phyloP scores from a whole-genome alignment of 371 early-diverging fungal species.

The Mortierella sp. region DNA sequence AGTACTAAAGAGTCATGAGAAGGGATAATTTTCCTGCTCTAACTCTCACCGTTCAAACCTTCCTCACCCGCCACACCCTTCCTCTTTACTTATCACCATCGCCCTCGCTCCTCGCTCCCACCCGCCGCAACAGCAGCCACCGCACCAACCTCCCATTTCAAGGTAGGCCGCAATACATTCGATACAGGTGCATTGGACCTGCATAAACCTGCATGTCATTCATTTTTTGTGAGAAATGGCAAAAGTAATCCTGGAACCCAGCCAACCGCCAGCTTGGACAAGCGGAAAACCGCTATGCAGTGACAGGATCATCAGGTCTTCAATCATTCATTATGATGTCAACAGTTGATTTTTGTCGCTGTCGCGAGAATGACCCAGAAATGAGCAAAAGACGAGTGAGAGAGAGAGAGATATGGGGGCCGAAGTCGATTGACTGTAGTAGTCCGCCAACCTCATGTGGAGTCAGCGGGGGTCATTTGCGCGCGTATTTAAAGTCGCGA shows the following conservation, averaged over 20 bases:
- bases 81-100: not conserved
- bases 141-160: not conserved
- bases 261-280: not conserved
- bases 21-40: too few relatives aligned
- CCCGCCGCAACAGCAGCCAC: not conserved
- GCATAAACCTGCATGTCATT: not conserved
- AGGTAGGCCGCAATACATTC: not conserved
- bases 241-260: not conserved
- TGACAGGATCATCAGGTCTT: not conserved
- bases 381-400: not conserved
- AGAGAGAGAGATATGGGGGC: too few relatives aligned
- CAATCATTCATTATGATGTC: constrained; percentile 2
- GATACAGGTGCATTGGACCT: not conserved
- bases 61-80: not conserved
- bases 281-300: not conserved
- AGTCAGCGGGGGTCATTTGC: too few relatives aligned
- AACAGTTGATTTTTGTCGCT: not conserved
- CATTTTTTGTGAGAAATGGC: too few relatives aligned
- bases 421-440: too few relatives aligned
- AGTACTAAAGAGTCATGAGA: too few relatives aligned
- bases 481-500: too few relatives aligned
- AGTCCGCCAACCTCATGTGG: too few relatives aligned
- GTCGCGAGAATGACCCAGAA: not conserved
- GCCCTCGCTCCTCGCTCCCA: not conserved
- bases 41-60: too few relatives aligned